Base-by-base conservation (phyloP, 2,329 filamentous ascomycete species). In the Ophiosphaerella herpotricha region DNA sequence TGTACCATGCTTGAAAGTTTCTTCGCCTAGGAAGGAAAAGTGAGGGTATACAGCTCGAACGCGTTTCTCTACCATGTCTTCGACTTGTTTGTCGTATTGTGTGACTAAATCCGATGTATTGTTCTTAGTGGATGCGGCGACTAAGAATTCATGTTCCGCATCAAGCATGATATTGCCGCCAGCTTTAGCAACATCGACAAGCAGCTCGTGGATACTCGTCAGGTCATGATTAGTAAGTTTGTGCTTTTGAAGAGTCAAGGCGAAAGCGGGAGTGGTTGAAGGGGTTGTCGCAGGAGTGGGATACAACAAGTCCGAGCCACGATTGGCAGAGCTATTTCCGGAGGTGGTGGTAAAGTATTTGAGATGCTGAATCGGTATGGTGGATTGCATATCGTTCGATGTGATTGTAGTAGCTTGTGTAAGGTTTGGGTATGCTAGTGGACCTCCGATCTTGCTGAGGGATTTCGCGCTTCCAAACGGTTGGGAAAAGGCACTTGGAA, bases 71-170 rank as follows among this genome's bases (percentile, higher is more conserved):
- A 82, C 77, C 75, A 80, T 79, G 1, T 67, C 69, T 55, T 84
- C 81, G 5, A 83, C 77, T 1, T 78, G 78, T 42, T 76, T 77
- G 65, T 84, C 81, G 49, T 80, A 82, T 50, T 79, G 75, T 1
- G 81, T 83, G 34, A 84, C 81, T 2, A 82, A 70, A 52, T 84
- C 81, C 13, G 77, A 77, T 34, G 76, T 64, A 50, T 74, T 75
- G 48, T 71, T 71, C 53, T 75, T 74, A 2, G 55, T 60, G 2
- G 49, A 37, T 0, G 59, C 59, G 1, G 46, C 31, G 7, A 57
- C 45, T 1, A 71, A 63, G 14, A 62, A 55, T 9, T 57, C 57
- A 23, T 66, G 48, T 37, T 73, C 67, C 12, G 70, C 71, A 5
- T 53, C 57, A 5, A 68, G 38, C 65, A 74, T 73, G 53, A 71